Conservation (phyloP, 257 asterid species). For the Nicotiana attenuata region DNA sequence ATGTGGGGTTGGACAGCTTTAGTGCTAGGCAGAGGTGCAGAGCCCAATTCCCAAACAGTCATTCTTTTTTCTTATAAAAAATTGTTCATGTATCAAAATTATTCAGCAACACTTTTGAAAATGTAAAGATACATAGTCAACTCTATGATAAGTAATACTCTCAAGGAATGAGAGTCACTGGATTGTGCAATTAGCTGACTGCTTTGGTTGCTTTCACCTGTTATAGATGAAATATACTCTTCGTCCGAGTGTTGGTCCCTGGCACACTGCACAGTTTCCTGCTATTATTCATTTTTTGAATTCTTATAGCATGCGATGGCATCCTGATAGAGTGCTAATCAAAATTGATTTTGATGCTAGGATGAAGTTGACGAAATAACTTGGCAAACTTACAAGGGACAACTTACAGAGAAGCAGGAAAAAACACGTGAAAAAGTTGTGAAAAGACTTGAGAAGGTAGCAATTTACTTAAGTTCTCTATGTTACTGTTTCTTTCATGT, state of each 20-base stretch:
- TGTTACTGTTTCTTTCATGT: not conserved
- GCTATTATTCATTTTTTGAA: not conserved
- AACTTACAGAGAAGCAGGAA: slow-evolving; percentile 93
- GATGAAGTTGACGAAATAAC: slow-evolving; percentile 90
- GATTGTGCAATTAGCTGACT: not conserved
- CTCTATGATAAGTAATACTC: not conserved
- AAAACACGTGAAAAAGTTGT: slow-evolving; percentile 91
- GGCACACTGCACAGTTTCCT: not conserved
- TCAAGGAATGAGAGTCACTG: not conserved
- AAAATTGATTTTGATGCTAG: slow-evolving; percentile 26
- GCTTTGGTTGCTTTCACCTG: not conserved
- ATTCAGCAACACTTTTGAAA: not conserved
- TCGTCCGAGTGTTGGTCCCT: not conserved
- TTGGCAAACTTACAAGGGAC: slow-evolving; percentile 96
- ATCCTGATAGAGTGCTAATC: not conserved
- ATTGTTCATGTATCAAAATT: not conserved
- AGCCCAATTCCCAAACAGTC: not conserved
- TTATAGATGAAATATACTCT: not conserved
- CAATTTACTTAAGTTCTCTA: slow-evolving; percentile 10
- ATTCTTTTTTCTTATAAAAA: not conserved
- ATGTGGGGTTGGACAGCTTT: not conserved
- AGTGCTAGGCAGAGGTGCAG: not conserved
- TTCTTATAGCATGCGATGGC: not conserved
- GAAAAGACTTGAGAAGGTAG: slow-evolving; percentile 90
- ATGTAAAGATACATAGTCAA: not conserved